Evolutionary conservation across 164 flowering plant species (phyloP).

Genomic region (Warburgia ugandensis): DNA sequence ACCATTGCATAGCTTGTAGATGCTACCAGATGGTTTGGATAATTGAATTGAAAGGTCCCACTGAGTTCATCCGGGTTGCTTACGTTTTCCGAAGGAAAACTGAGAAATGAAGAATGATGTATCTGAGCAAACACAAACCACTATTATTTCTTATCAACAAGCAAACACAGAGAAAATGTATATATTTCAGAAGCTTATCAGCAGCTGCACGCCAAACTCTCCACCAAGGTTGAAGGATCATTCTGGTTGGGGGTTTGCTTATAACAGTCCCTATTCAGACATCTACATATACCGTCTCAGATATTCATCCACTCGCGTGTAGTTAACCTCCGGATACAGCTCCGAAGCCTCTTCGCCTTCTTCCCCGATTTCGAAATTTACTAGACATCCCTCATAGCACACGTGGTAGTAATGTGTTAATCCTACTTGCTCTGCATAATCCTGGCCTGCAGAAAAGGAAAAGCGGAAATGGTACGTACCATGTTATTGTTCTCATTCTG

Average conservation of each 20-base stretch:
- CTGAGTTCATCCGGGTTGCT: too few species aligned
- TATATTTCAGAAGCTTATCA: too few species aligned
- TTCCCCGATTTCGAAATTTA: constrained; percentile 54
- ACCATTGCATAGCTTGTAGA: too few species aligned
- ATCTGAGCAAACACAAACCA: too few species aligned
- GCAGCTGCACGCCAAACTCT: neutral
- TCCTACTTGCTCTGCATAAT: constrained; percentile 46
- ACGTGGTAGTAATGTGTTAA: constrained; percentile 61
- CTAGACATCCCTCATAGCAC: constrained; percentile 63
- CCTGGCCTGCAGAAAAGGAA: constrained; percentile 30
- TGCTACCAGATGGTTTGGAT: too few species aligned
- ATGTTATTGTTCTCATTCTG: neutral
- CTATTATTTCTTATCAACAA: too few species aligned
- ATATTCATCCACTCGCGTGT: constrained; percentile 45
- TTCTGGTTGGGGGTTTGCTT: neutral
- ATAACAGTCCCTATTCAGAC: neutral
- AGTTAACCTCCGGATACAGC: constrained; percentile 65
- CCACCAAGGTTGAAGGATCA: neutral
- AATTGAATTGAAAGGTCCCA: too few species aligned
- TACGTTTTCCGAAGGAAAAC: too few species aligned
- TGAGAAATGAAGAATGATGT: too few species aligned
- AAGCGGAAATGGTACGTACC: neutral
- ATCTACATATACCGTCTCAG: constrained; percentile 29
- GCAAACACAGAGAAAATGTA: too few species aligned
- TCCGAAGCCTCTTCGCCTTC: constrained; percentile 54